A percentile compares a stretch with the other conserved stretches of the same genome.
phyloP scores from a whole-genome alignment of 345 rosid genomes.

The Euphorbia tirucalli region DNA sequence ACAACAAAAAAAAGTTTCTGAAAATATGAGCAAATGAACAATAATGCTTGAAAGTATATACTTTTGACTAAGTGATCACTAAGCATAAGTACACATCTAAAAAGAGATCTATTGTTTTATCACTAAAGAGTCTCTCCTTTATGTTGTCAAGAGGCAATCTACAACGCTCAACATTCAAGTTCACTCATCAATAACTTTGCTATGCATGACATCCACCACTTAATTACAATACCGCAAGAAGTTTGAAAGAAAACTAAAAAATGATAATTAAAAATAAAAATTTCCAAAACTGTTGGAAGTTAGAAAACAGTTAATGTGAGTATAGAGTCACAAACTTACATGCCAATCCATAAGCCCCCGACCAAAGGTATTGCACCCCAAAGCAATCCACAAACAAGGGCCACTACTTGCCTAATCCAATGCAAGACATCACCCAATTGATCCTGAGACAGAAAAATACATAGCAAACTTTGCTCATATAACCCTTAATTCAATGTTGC shows the following conservation, averaged over 20 bases:
- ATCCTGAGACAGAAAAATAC: constrained; percentile 51
- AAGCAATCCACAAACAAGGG: constrained; percentile 70
- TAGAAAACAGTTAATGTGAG: neutral
- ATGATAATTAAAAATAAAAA: neutral
- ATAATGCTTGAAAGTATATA: neutral
- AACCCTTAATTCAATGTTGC: neutral
- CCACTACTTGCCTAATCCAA: constrained; percentile 90
- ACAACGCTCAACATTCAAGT: neutral
- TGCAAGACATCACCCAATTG: constrained; percentile 97
- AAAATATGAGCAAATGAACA: neutral
- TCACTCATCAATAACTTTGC: neutral
- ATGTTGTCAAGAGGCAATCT: neutral
- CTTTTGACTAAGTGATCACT: neutral
- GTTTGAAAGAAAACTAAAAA: too few relatives aligned
- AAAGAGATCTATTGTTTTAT: neutral
- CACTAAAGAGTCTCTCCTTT: neutral
- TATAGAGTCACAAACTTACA: constrained; percentile 48
- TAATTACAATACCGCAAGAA: neutral
- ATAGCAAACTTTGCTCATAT: neutral
- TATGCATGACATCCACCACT: neutral
- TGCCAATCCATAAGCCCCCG: constrained; percentile 81
- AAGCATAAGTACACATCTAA: neutral
- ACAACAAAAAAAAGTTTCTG: neutral
- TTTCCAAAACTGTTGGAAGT: neutral
- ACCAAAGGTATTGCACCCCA: constrained; percentile 86